Percentiles rank a stretch among this genome's conserved stretches.
These are phyloP conservation scores for Leccinum longicurvipes DNA, from an alignment of 768 basidiomycete species.

Conservation along the genomic window DNA sequence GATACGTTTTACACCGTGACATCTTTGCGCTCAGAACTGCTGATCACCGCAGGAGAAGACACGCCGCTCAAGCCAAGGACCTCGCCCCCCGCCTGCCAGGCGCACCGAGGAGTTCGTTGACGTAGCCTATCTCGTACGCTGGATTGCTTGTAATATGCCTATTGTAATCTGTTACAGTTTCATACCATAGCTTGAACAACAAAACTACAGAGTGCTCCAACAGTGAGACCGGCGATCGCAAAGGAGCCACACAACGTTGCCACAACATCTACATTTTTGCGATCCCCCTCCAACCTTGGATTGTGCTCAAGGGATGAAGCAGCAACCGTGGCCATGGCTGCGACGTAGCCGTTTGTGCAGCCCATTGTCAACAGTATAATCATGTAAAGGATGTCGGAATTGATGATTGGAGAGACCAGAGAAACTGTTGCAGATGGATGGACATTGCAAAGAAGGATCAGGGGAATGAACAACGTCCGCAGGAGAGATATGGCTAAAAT, in stretches of 20 bases:
- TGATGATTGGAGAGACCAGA: conserved; percentile 46
- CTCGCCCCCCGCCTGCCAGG: conserved; percentile 71
- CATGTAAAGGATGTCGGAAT: conserved; percentile 76
- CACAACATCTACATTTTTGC: conserved; percentile 81
- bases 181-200: conserved; percentile 68
- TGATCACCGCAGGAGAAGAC: conserved; percentile 70
- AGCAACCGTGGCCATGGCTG: conserved; percentile 76
- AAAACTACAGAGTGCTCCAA: conserved; percentile 81
- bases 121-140: not conserved
- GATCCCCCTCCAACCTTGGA: conserved; percentile 59
- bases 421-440: conserved; percentile 40
- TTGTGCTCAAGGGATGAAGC: conserved; percentile 82
- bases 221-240: conserved; percentile 67
- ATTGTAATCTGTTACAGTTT: conserved; percentile 9
- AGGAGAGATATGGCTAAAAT: conserved; percentile 62
- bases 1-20: conserved; percentile 78
- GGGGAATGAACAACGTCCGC: conserved; percentile 78
- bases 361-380: conserved; percentile 69
- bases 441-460: conserved; percentile 89
- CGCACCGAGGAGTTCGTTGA: conserved; percentile 37
- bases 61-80: conserved; percentile 62
- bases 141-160: not conserved
- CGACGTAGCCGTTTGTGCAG: conserved; percentile 77
- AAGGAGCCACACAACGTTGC: conserved; percentile 81
- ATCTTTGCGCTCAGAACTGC: conserved; percentile 76